Evolutionary conservation across 192 early-diverging fungal species (phyloP).

Genomic region (Umbelopsis vinacea): DNA sequence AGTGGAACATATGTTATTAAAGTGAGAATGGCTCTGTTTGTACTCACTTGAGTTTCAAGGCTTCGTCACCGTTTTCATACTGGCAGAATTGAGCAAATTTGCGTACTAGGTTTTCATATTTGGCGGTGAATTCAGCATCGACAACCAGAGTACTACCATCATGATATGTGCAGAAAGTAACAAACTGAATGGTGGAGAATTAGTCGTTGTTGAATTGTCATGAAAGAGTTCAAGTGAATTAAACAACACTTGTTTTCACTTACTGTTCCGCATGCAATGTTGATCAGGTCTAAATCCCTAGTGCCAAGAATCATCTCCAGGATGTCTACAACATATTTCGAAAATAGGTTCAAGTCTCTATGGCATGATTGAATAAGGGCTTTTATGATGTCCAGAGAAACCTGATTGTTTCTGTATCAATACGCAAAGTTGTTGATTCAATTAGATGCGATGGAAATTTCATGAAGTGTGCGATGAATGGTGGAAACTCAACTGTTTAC

Average conservation of each 20-base stretch:
- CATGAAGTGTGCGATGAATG: too few species aligned
- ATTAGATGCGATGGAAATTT: not conserved
- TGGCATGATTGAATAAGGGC: slow-evolving; percentile 73
- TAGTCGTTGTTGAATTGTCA: not conserved
- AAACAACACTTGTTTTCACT: not conserved
- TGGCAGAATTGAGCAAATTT: slow-evolving; percentile 55
- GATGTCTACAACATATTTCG: slow-evolving; percentile 76
- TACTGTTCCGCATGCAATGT: slow-evolving; percentile 65
- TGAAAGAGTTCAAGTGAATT: not conserved
- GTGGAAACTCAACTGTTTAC: slow-evolving; percentile 48
- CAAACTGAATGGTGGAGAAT: slow-evolving; percentile 55
- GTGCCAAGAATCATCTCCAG: slow-evolving; percentile 62
- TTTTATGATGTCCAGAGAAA: slow-evolving; percentile 78
- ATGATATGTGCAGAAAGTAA: slow-evolving; percentile 70
- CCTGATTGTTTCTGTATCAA: slow-evolving; percentile 58
- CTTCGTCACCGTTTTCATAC: slow-evolving; percentile 32
- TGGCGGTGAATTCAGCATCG: slow-evolving; percentile 60
- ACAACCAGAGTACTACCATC: slow-evolving; percentile 73
- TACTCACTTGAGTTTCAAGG: slow-evolving; percentile 30
- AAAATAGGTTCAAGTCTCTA: slow-evolving; percentile 81
- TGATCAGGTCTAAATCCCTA: slow-evolving; percentile 62
- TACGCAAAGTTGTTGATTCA: slow-evolving; percentile 2
- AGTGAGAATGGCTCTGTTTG: not conserved
- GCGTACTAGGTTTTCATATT: slow-evolving; percentile 61
- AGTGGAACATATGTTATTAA: not conserved